Percentiles rank a stretch among this genome's conserved stretches.
These are phyloP conservation scores for Fusarium sp. DNA, from an alignment of 2,329 filamentous ascomycete species.

Conservation along the genomic window DNA sequence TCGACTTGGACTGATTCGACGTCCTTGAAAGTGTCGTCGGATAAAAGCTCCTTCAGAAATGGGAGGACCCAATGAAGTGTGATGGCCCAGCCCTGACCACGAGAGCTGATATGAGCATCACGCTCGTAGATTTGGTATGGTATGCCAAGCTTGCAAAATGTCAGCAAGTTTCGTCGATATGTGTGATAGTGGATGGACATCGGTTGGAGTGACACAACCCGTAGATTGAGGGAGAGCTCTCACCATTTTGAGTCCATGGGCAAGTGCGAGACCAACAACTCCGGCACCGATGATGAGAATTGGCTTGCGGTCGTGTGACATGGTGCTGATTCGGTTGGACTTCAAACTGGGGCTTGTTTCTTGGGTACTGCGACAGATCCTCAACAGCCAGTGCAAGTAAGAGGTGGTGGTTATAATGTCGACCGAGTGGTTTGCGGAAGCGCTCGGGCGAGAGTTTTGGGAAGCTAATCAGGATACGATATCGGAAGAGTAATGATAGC, in stretches of 20 bases:
- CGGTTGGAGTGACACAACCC: background rate
- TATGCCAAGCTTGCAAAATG: slow-evolving; percentile 41
- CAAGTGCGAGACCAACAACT: slow-evolving; percentile 52
- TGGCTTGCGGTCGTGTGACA: slow-evolving; percentile 26
- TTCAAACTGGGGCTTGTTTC: background rate
- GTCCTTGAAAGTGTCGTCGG: slow-evolving; percentile 33
- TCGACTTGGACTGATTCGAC: slow-evolving; percentile 47
- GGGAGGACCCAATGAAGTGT: slow-evolving; percentile 69
- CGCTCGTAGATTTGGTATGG: slow-evolving; percentile 50
- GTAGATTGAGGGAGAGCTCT: background rate
- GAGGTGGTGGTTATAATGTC: background rate
- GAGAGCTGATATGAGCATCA: slow-evolving; percentile 44
- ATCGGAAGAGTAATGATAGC: background rate
- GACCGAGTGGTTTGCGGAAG: background rate
- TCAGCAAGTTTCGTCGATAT: background rate
- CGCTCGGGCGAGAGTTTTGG: background rate
- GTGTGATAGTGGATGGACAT: background rate
- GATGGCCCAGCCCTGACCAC: slow-evolving; percentile 67
- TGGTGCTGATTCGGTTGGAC: background rate
- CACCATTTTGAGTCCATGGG: slow-evolving; percentile 53
- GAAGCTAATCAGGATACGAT: background rate
- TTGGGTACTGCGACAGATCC: background rate
- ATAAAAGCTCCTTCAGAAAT: slow-evolving; percentile 43
- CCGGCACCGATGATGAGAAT: slow-evolving; percentile 54
- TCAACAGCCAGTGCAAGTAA: background rate